These are phyloP conservation scores for Aureobasidium sp. DNA, from an alignment of 2,329 filamentous ascomycete species.

Conservation along the genomic window DNA sequence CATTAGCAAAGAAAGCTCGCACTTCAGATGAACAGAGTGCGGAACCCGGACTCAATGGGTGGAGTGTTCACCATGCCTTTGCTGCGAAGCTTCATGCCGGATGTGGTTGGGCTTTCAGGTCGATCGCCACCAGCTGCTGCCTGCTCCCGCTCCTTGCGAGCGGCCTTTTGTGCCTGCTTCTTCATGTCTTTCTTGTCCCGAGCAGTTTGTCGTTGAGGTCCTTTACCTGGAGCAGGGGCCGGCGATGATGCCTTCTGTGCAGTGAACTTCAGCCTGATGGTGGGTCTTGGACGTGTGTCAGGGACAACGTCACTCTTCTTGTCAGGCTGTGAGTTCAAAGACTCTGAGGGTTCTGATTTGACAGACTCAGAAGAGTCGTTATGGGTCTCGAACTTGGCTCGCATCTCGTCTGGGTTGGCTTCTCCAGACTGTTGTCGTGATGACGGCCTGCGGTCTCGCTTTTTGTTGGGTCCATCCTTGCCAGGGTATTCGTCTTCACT, in stretches of 20 bases:
- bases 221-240: conserved; percentile 18
- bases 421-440: conserved; percentile 27
- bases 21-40: conserved; percentile 30
- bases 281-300: conserved; percentile 10
- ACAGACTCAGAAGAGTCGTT: conserved; percentile 27
- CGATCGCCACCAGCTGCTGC: conserved; percentile 13
- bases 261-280: conserved; percentile 25
- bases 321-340: conserved; percentile 2
- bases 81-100: conserved; percentile 23
- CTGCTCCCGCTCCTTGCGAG: conserved; percentile 30
- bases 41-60: conserved; percentile 26
- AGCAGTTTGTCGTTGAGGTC: conserved; percentile 26
- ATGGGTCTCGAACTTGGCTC: conserved; percentile 22
- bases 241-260: conserved; percentile 22
- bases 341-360: conserved; percentile 22
- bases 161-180: conserved; percentile 34
- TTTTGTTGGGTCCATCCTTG: conserved; percentile 42
- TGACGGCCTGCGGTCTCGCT: conserved; percentile 38
- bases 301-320: conserved; percentile 9
- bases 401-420: conserved; percentile 21
- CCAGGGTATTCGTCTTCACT: conserved; percentile 37
- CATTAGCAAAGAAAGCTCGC: background rate
- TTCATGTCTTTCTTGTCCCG: conserved; percentile 30
- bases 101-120: conserved; percentile 10
- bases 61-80: conserved; percentile 26